Conservation (phyloP, 345 rosid species). For the Euphorbia lathyris region DNA sequence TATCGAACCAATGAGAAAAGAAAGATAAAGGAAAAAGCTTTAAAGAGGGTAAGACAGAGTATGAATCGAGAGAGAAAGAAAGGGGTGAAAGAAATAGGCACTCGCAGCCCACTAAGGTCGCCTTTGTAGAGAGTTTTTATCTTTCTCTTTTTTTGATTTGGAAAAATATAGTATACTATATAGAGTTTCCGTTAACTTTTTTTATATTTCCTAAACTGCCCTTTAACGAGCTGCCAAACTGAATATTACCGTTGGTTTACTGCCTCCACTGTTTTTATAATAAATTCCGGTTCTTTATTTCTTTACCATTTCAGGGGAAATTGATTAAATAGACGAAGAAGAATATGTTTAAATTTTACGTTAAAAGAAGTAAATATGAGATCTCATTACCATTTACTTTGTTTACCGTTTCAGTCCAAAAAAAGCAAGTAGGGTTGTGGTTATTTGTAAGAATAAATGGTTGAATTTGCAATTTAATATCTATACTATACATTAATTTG, state of each 20-base stretch:
- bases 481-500: background rate
- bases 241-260: constrained; percentile 47
- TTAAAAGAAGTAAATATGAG: too few relatives aligned
- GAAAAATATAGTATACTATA: background rate
- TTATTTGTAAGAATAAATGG: background rate
- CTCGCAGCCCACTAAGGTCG: constrained; percentile 35
- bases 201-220: constrained; percentile 37
- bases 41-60: constrained; percentile 5
- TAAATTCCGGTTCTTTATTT: too few relatives aligned
- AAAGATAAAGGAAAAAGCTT: constrained; percentile 12
- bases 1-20: constrained; percentile 5
- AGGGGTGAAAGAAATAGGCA: constrained; percentile 7
- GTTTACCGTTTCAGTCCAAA: constrained; percentile 3
- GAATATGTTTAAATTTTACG: too few relatives aligned
- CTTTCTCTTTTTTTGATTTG: background rate
- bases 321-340: too few relatives aligned
- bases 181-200: constrained; percentile 41
- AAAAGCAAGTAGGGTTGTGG: background rate
- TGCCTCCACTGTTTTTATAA: constrained; percentile 1
- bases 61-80: constrained; percentile 4
- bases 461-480: background rate
- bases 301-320: too few relatives aligned
- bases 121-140: background rate
- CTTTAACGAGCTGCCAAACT: constrained; percentile 38
- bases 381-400: too few relatives aligned